Percentiles rank a stretch among this genome's conserved stretches.
phyloP scores from a whole-genome alignment of 2,329 filamentous ascomycete genomes.

The Venturia nashicola region DNA sequence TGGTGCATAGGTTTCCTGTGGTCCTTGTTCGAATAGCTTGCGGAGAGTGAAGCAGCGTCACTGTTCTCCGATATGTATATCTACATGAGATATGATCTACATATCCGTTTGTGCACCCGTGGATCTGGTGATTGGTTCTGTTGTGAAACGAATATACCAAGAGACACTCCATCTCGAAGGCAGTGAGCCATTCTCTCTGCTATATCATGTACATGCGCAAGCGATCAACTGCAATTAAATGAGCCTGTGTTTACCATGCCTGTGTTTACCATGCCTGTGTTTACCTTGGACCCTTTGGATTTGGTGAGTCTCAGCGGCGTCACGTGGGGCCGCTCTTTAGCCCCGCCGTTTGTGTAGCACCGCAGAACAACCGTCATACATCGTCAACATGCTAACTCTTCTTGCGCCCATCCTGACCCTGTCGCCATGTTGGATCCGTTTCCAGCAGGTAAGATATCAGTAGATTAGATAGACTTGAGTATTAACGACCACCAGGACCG shows the following conservation, averaged over 20 bases:
- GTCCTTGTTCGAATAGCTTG: neutral
- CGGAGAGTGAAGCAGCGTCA: neutral
- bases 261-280: neutral
- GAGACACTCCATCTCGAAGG: neutral
- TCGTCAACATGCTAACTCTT: slow-evolving; percentile 1
- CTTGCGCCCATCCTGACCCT: neutral
- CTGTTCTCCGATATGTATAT: neutral
- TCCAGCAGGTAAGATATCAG: neutral
- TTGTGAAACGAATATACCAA: too few species aligned
- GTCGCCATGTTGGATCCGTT: slow-evolving; percentile 6
- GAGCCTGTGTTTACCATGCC: too few species aligned
- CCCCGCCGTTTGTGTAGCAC: neutral
- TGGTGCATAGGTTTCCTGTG: neutral
- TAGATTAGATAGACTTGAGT: neutral
- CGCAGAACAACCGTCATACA: neutral
- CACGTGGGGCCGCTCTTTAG: neutral
- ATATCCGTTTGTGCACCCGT: neutral
- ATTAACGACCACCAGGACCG: neutral
- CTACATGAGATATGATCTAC: neutral
- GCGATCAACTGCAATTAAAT: too few species aligned
- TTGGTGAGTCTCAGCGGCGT: neutral
- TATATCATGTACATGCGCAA: neutral
- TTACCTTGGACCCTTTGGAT: neutral
- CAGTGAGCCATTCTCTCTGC: neutral
- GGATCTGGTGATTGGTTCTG: too few species aligned